phyloP scores from a whole-genome alignment of 164 flowering plant species.

The Magnolia kwangsiensis region DNA sequence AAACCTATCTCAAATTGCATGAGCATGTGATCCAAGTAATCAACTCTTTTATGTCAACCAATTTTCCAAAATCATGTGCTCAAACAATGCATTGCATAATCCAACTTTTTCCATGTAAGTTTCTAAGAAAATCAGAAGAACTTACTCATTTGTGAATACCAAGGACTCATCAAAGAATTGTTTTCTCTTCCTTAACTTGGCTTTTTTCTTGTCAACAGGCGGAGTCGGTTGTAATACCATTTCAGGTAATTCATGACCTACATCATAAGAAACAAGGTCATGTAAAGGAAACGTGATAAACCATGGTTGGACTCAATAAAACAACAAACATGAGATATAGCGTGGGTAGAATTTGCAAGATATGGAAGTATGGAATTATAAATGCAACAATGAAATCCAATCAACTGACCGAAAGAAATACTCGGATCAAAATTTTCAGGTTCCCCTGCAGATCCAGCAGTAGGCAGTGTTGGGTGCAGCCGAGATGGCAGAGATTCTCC shows the following conservation, averaged over 20 bases:
- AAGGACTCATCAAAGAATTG: conserved; percentile 38
- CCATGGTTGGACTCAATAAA: not conserved
- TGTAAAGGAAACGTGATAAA: not conserved
- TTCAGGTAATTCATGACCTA: conserved; percentile 38
- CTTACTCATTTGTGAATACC: conserved; percentile 69
- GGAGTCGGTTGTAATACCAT: conserved; percentile 55
- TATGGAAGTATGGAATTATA: not conserved
- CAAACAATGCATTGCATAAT: not conserved
- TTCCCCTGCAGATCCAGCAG: conserved; percentile 29
- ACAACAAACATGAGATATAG: not conserved
- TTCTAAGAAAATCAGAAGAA: not conserved
- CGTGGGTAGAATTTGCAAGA: not conserved
- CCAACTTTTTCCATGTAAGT: not conserved
- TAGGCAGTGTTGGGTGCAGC: conserved; percentile 23
- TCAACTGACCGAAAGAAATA: conserved; percentile 41
- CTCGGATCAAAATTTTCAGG: conserved; percentile 17
- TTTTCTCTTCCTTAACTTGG: conserved; percentile 50
- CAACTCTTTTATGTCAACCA: not conserved
- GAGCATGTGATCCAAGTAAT: not conserved
- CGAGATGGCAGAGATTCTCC: conserved; percentile 30
- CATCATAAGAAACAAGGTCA: conserved; percentile 10
- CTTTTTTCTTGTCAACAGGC: conserved; percentile 32
- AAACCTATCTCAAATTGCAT: not conserved
- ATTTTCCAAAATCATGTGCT: not conserved
- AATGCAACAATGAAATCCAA: not conserved